phyloP scores from a whole-genome alignment of 192 early-diverging fungal genomes.

The Allomyces macrogynus region DNA sequence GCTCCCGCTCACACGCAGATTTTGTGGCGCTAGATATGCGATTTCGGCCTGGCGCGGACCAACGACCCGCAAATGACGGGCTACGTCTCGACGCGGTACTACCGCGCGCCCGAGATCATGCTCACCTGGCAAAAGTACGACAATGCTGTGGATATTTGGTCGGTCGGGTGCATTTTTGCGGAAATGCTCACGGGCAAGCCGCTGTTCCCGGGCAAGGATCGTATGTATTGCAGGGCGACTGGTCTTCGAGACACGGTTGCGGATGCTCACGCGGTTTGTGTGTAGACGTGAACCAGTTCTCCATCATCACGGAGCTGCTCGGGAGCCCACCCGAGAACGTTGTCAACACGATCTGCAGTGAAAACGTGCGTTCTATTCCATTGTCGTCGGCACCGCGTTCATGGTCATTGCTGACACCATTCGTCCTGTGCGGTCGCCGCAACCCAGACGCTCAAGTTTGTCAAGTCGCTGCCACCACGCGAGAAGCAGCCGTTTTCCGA shows the following conservation, averaged over 20 bases:
- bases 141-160: constrained; percentile 90
- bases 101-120: constrained; percentile 97
- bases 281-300: constrained; percentile 85
- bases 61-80: constrained; percentile 94
- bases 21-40: constrained; percentile 83
- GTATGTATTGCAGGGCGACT: constrained; percentile 38
- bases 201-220: constrained; percentile 86
- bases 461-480: constrained; percentile 63
- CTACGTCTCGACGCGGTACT: constrained; percentile 93
- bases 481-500: constrained; percentile 58
- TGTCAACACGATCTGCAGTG: constrained; percentile 76
- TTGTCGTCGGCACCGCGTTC: not conserved
- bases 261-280: no score
- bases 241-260: no score
- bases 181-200: constrained; percentile 94
- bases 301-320: constrained; percentile 77
- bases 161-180: constrained; percentile 80
- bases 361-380: constrained; percentile 34
- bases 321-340: constrained; percentile 85
- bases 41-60: constrained; percentile 88
- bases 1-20: not conserved
- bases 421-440: not conserved
- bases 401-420: not conserved
- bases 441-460: constrained; percentile 63
- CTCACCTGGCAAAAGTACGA: constrained; percentile 94